Conservation (phyloP, 305 asterid genomes). For the Plantago coronopus region DNA sequence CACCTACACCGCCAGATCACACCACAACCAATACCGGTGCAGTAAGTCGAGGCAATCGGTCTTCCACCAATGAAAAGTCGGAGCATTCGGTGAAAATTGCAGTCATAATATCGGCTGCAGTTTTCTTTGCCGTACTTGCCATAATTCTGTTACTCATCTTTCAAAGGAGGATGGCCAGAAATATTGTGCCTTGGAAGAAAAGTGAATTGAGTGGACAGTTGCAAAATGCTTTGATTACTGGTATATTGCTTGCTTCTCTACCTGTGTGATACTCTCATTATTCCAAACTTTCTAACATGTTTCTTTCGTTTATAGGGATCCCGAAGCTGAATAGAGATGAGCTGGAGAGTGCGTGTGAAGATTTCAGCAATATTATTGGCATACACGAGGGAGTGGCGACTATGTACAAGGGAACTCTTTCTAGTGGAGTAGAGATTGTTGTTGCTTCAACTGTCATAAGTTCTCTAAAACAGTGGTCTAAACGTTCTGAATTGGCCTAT, state of each 20-base stretch:
- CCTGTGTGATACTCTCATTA: background rate
- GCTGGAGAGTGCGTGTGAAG: constrained; percentile 89
- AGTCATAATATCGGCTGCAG: constrained; percentile 34
- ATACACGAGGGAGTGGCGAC: constrained; percentile 43
- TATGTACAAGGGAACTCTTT: constrained; percentile 81
- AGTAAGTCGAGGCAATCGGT: constrained; percentile 23
- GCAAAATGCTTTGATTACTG: constrained; percentile 80
- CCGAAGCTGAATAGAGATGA: constrained; percentile 76
- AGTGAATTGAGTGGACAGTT: constrained; percentile 90
- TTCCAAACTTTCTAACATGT: too few relatives aligned
- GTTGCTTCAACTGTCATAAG: constrained; percentile 60
- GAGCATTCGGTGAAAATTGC: constrained; percentile 40
- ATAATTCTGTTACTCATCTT: constrained; percentile 32
- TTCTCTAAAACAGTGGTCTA: constrained; percentile 65
- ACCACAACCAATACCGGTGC: constrained; percentile 25
- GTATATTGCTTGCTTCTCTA: constrained; percentile 29
- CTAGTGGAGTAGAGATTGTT: constrained; percentile 85
- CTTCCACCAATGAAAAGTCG: constrained; percentile 24
- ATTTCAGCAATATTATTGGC: constrained; percentile 74
- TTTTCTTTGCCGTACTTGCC: constrained; percentile 37
- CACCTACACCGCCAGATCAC: constrained; percentile 22
- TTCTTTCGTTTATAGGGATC: constrained; percentile 46
- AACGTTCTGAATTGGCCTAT: constrained; percentile 52
- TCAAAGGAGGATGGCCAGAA: constrained; percentile 56
- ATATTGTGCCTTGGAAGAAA: constrained; percentile 80